A percentile compares a stretch with the other conserved stretches of the same genome.
phyloP scores from a whole-genome alignment of 495 filamentous ascomycete species.

The Saxophila tyrrhenica region DNA sequence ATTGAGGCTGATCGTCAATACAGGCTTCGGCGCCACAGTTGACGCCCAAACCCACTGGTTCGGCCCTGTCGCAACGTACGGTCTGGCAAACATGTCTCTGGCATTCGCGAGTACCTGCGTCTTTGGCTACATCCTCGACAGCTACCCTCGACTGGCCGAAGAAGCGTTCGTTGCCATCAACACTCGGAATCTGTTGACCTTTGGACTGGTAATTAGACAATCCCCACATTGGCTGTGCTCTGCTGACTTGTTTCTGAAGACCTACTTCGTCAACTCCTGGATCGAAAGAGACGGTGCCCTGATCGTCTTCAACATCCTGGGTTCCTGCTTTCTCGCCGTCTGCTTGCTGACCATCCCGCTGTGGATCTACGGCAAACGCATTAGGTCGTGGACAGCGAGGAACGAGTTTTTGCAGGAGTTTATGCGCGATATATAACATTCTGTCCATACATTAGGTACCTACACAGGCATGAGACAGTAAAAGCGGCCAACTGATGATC shows the following conservation, averaged over 20 bases:
- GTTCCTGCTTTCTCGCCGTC: slow-evolving; percentile 36
- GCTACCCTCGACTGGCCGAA: slow-evolving; percentile 39
- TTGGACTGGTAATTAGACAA: slow-evolving; percentile 32
- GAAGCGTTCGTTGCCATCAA: slow-evolving; percentile 49
- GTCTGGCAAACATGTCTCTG: slow-evolving; percentile 42
- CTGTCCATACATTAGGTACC: too few relatives aligned
- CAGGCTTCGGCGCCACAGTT: slow-evolving; percentile 50
- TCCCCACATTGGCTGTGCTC: too few relatives aligned
- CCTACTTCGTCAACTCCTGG: slow-evolving; percentile 38
- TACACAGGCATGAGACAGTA: too few relatives aligned
- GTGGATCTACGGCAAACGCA: slow-evolving; percentile 44
- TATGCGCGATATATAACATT: slow-evolving; percentile 40
- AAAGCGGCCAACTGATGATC: too few relatives aligned
- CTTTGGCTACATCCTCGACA: slow-evolving; percentile 45
- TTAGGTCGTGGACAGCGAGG: slow-evolving; percentile 35
- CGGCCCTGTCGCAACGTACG: slow-evolving; percentile 42
- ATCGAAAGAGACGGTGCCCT: slow-evolving; percentile 35
- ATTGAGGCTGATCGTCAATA: too few relatives aligned
- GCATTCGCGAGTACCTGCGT: slow-evolving; percentile 42
- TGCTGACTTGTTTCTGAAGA: too few relatives aligned
- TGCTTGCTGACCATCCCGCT: slow-evolving; percentile 40
- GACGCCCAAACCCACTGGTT: slow-evolving; percentile 44
- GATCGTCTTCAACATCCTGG: slow-evolving; percentile 41
- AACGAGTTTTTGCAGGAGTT: slow-evolving; percentile 36
- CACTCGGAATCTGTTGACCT: slow-evolving; percentile 41